phyloP scores from a whole-genome alignment of 164 flowering plant species.

The Vitis cinerea region DNA sequence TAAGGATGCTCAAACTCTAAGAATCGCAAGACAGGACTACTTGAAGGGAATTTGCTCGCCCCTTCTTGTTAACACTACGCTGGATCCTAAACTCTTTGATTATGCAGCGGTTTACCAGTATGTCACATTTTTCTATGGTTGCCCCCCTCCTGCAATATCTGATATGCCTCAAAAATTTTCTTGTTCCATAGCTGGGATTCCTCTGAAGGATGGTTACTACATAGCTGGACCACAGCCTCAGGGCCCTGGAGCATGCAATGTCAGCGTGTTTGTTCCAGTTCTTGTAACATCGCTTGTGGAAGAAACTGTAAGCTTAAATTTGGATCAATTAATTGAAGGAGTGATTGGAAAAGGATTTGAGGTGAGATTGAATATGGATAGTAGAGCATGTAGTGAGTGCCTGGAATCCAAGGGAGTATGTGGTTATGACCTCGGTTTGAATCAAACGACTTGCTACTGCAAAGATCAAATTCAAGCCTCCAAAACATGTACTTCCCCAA shows the following conservation, averaged over 20 bases:
- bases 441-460: background rate
- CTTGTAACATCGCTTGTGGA: background rate
- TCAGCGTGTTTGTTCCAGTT: background rate
- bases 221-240: background rate
- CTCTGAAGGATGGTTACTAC: background rate
- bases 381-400: background rate
- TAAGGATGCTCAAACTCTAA: too few species aligned
- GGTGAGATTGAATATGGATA: background rate
- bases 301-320: too few species aligned
- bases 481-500: background rate
- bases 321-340: too few species aligned
- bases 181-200: background rate
- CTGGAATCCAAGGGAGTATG: background rate
- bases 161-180: background rate
- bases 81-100: background rate
- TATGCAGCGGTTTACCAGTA: background rate
- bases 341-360: background rate
- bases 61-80: background rate
- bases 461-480: background rate
- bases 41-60: constrained; percentile 1
- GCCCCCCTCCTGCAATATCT: background rate
- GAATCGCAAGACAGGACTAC: background rate
- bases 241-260: background rate
- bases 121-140: background rate
- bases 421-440: background rate